Percentiles rank a stretch among this genome's conserved stretches.
Evolutionary conservation across 768 basidiomycete species (phyloP).

Genomic region (Inosperma sp.): DNA sequence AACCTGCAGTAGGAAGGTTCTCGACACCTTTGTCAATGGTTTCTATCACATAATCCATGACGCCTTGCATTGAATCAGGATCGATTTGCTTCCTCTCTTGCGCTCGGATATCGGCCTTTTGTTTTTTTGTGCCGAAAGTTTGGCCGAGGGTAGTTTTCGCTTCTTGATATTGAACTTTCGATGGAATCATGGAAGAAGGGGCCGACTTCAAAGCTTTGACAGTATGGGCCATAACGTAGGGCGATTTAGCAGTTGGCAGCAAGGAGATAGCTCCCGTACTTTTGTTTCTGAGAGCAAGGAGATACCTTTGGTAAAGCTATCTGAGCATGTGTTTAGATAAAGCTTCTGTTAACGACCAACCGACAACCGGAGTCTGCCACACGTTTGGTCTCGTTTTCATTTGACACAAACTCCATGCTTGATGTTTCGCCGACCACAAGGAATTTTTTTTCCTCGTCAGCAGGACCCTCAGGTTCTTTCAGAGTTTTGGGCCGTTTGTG

Average conservation of each 20-base stretch:
- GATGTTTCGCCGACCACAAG: conserved; percentile 82
- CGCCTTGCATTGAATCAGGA: conserved; percentile 80
- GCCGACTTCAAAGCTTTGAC: conserved; percentile 82
- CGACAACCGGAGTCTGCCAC: conserved; percentile 59
- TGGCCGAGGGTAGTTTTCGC: conserved; percentile 80
- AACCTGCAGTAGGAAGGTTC: conserved; percentile 66
- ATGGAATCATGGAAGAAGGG: conserved; percentile 44
- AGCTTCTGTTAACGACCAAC: conserved; percentile 41
- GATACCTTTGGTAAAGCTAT: conserved; percentile 52
- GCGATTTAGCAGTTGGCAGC: conserved; percentile 61
- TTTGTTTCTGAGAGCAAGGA: conserved; percentile 79
- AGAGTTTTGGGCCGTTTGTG: conserved; percentile 38
- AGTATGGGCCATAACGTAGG: conserved; percentile 62
- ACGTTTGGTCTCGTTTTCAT: conserved; percentile 46
- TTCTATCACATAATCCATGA: conserved; percentile 76
- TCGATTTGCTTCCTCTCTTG: conserved; percentile 89
- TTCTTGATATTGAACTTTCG: conserved; percentile 50
- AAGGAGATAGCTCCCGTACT: conserved; percentile 65
- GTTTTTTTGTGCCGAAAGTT: conserved; percentile 94
- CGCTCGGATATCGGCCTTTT: conserved; percentile 78
- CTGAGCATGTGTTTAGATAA: conserved; percentile 1
- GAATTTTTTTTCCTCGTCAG: conserved; percentile 30
- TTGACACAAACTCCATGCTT: conserved; percentile 75
- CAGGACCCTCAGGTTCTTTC: too few relatives aligned
- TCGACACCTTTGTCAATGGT: conserved; percentile 72